Base-by-base conservation (phyloP, 2,329 filamentous ascomycete genomes). In the Madurella mycetomatis region DNA sequence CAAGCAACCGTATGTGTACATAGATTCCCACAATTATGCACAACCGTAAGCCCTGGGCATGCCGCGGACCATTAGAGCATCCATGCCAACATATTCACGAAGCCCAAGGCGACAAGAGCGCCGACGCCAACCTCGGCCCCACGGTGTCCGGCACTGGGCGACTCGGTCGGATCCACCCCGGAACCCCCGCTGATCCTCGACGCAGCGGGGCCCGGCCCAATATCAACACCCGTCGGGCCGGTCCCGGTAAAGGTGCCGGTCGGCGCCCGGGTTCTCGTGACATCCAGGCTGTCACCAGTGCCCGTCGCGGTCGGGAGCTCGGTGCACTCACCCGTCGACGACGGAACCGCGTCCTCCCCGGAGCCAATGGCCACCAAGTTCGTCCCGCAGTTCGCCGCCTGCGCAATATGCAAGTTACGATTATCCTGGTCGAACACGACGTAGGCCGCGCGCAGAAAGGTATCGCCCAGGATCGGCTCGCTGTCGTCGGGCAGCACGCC, bases 391-490 rank as follows among this genome's bases (percentile, higher is more conserved):
- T 62, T 61, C 9, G 63, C 62, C 31, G 67, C 68, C 57, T 66
- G 67, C 1, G 66, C 69, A 51, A 70, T 51, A 47, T 63, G 65
- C 41, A 70, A 51, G 42, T 59, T 58, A 51, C 64, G 58, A 53
- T 65, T 65, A 46, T 66, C 62, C 64, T 69, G 67, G 60, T 70
- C 67, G 25, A 65, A 69, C 25, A 69, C 66, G 37, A 65, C 65
- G 31, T 67, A 69, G 4, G 66, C 67, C 11, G 62, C 63, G 46
- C 67, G 62, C 49, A 70, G 49, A 51, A 70, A 69, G 11, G 64
- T 63, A 47, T 67, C 67, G 42, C 68, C 68, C 25, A 70, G 60
- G 40, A 70, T 53, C 16, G 60, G 58, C 53, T 61, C 61, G 3
- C 54, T 46, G 44, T 65, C 59, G 4, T 59, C 51, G 9, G 63